These are phyloP conservation scores for Phlebiopsis flavidoalba DNA, from an alignment of 768 basidiomycete genomes.

Conservation along the genomic window DNA sequence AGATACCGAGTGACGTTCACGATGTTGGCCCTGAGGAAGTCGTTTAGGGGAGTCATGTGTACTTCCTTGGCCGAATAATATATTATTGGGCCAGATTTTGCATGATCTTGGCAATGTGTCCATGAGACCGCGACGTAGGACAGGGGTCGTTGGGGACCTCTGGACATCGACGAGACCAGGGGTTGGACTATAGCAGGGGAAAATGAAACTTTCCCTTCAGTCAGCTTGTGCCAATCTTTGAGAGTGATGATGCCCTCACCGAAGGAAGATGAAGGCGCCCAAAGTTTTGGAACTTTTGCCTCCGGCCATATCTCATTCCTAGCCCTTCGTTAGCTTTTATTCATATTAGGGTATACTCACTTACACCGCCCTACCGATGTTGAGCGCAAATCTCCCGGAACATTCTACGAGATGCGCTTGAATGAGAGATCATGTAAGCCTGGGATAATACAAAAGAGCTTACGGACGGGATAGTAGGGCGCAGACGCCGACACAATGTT, in stretches of 20 bases:
- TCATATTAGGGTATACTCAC: slow-evolving; percentile 21
- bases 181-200: slow-evolving; percentile 87
- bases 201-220: slow-evolving; percentile 58
- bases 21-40: slow-evolving; percentile 67
- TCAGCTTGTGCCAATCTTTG: not conserved
- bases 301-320: slow-evolving; percentile 72
- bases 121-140: slow-evolving; percentile 75
- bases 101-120: slow-evolving; percentile 84
- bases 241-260: slow-evolving; percentile 35
- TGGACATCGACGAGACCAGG: slow-evolving; percentile 80
- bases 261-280: slow-evolving; percentile 88
- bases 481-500: slow-evolving; percentile 69
- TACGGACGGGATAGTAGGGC: slow-evolving; percentile 69
- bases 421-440: slow-evolving; percentile 13
- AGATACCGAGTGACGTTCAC: slow-evolving; percentile 71
- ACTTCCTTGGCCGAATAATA: slow-evolving; percentile 89
- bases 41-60: slow-evolving; percentile 77
- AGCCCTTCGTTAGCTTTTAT: slow-evolving; percentile 5
- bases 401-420: slow-evolving; percentile 43
- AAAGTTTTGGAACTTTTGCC: slow-evolving; percentile 75
- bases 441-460: slow-evolving; percentile 25
- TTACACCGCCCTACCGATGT: slow-evolving; percentile 73
- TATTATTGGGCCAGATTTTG: slow-evolving; percentile 93
- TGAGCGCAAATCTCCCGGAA: slow-evolving; percentile 85
- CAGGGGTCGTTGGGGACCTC: slow-evolving; percentile 58